phyloP scores from a whole-genome alignment of 768 basidiomycete genomes.

The Rhizopogon vinicolor region DNA sequence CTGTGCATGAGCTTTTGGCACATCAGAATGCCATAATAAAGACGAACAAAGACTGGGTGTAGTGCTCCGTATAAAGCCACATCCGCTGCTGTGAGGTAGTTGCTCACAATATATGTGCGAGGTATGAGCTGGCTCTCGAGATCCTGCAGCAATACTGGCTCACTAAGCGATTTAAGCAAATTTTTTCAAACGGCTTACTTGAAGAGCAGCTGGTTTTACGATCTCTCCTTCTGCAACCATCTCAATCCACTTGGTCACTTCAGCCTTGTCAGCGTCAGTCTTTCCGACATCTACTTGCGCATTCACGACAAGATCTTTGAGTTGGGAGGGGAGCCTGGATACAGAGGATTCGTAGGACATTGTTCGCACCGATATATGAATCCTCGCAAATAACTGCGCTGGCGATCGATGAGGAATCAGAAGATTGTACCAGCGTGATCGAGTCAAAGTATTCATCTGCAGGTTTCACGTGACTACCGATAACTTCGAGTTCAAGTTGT shows the following conservation, averaged over 20 bases:
- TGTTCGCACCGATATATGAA: slow-evolving; percentile 11
- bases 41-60: slow-evolving; percentile 72
- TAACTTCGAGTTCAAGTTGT: not conserved
- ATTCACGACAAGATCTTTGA: slow-evolving; percentile 53
- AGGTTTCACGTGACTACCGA: slow-evolving; percentile 24
- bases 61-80: slow-evolving; percentile 88
- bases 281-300: slow-evolving; percentile 40
- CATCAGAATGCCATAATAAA: not conserved
- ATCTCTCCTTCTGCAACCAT: slow-evolving; percentile 50
- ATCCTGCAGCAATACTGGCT: slow-evolving; percentile 38
- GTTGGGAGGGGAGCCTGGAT: slow-evolving; percentile 38
- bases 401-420: slow-evolving; percentile 15
- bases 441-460: slow-evolving; percentile 15
- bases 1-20: slow-evolving; percentile 8
- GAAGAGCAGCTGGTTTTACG: slow-evolving; percentile 40
- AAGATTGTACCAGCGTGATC: slow-evolving; percentile 12
- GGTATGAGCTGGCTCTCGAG: slow-evolving; percentile 69
- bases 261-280: slow-evolving; percentile 56
- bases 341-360: slow-evolving; percentile 56
- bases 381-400: not conserved
- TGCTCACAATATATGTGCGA: slow-evolving; percentile 81
- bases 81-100: slow-evolving; percentile 86
- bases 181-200: slow-evolving; percentile 34
- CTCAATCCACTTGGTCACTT: slow-evolving; percentile 68
- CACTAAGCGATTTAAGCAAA: not conserved